Base-by-base conservation (phyloP, 306 rosid genomes). In the Prunus armeniaca region DNA sequence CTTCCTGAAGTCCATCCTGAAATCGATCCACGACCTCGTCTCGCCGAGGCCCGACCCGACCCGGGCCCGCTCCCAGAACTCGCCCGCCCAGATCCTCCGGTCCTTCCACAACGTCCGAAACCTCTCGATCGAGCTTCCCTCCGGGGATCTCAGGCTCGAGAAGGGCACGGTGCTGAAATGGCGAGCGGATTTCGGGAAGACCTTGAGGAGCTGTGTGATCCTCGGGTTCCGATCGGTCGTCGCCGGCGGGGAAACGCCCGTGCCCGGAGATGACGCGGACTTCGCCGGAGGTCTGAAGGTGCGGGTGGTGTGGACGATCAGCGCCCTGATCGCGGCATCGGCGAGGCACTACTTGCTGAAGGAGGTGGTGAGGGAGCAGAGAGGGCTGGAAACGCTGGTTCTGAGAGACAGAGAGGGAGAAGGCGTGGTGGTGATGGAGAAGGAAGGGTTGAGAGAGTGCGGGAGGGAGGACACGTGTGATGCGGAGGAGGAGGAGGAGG, bases 311-410 rank as follows among this genome's bases (percentile, higher is more conserved):
- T 76, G 84, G 91, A 82, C 86, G 58, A 83, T 87, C 9, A 78
- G 80, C 54, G 75, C 84, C 0, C 56, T 85, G 81, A 76, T 87
- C 12, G 85, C 86, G 60, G 89, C 91, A 12, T 78, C 89, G 62
- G 82, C 87, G 22, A 78, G 91, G 84, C 89, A 87, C 73, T 62
- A 71, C 47, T 25, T 87, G 82, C 32, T 83, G 82, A 74, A 51
- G 52, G 84, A 85, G 69, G 69, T 82, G 78, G 81, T 68, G 74
- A 50, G 3, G 74, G 77, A 85, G 79, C 84, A 85, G 47, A 24
- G 17, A 14, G 77, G 69, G 73, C 55, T 85, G n/a, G 81, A 76
- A 65, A 68, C 15, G 9, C 8, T 87, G 70, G 66, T 80, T 3
- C 4, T 87, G 82, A 70, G 56, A 11, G 91, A 87, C 67, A 71